Conservation (phyloP, 2,329 filamentous ascomycete genomes). For the Akanthomyces lecanii region DNA sequence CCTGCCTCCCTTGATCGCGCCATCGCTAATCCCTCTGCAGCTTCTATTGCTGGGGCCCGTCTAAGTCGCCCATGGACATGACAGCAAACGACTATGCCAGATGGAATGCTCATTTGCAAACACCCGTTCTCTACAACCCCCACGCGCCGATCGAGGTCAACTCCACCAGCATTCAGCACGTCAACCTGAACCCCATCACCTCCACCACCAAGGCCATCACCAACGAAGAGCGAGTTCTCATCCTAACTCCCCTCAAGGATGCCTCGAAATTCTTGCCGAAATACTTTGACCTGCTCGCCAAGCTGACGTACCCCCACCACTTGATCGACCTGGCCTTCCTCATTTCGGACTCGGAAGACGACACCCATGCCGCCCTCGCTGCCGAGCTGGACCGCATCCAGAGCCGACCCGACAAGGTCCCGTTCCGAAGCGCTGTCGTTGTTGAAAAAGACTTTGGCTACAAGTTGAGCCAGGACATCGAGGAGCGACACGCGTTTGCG, state of each 20-base stretch:
- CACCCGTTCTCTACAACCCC: constrained; percentile 94
- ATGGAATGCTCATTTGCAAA: constrained; percentile 85
- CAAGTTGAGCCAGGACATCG: constrained; percentile 69
- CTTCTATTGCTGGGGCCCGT: constrained; percentile 95
- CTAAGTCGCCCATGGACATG: constrained; percentile 96
- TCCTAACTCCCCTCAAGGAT: constrained; percentile 90
- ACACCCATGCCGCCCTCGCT: constrained; percentile 81
- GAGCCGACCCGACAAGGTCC: constrained; percentile 69
- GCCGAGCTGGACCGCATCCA: constrained; percentile 87
- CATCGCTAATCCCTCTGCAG: constrained; percentile 41
- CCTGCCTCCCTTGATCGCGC: neutral
- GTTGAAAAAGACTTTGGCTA: constrained; percentile 89
- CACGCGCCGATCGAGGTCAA: constrained; percentile 85
- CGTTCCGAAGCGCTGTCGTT: constrained; percentile 80
- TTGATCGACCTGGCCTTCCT: constrained; percentile 94
- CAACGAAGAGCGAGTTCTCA: constrained; percentile 83
- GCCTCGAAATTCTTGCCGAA: constrained; percentile 76
- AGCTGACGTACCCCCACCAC: constrained; percentile 89
- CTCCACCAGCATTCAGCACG: constrained; percentile 67
- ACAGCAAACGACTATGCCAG: constrained; percentile 81
- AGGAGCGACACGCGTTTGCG: constrained; percentile 78
- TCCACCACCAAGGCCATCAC: constrained; percentile 73
- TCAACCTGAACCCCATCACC: constrained; percentile 80
- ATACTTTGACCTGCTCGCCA: constrained; percentile 88
- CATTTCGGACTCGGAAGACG: constrained; percentile 85